Conservation (phyloP, 352 stramenopile species). For the Globisporangium spinosum region DNA sequence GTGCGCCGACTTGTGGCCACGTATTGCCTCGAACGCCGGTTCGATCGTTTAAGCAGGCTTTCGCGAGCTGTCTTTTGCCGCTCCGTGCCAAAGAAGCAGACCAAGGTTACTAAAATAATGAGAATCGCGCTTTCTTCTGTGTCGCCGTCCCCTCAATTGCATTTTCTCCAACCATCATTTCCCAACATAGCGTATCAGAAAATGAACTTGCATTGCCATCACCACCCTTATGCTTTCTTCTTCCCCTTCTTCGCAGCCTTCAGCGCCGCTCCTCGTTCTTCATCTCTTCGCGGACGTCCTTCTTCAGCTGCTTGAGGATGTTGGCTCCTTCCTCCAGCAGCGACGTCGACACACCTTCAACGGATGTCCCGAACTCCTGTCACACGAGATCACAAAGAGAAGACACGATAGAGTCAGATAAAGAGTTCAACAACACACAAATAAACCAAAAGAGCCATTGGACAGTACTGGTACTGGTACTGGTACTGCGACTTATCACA, state of each 20-base stretch:
- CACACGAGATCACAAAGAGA: background rate
- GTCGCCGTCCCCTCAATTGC: conserved; percentile 8
- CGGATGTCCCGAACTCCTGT: conserved; percentile 34
- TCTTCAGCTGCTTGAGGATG: conserved; percentile 75
- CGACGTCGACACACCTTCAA: conserved; percentile 47
- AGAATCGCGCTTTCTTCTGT: conserved; percentile 29
- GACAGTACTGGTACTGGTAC: background rate
- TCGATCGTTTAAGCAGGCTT: conserved; percentile 96
- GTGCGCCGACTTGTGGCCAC: conserved; percentile 99
- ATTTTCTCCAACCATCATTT: background rate
- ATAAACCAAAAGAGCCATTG: too few relatives aligned
- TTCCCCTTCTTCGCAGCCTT: conserved; percentile 82
- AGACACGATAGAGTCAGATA: background rate
- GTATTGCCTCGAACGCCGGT: conserved; percentile 99
- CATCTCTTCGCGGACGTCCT: conserved; percentile 72
- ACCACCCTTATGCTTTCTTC: conserved; percentile 47
- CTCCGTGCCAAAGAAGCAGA: background rate
- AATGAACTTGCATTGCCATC: conserved; percentile 7
- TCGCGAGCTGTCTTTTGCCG: background rate
- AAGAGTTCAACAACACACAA: background rate
- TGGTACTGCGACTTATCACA: conserved; percentile 22
- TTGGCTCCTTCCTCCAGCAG: conserved; percentile 59
- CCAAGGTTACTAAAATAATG: conserved; percentile 18
- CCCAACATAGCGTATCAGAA: background rate
- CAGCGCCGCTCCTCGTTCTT: conserved; percentile 68